Percentiles rank a stretch among this genome's conserved stretches.
Evolutionary conservation across 2,329 filamentous ascomycete genomes (phyloP).

Genomic region (Metarhizium sp.): DNA sequence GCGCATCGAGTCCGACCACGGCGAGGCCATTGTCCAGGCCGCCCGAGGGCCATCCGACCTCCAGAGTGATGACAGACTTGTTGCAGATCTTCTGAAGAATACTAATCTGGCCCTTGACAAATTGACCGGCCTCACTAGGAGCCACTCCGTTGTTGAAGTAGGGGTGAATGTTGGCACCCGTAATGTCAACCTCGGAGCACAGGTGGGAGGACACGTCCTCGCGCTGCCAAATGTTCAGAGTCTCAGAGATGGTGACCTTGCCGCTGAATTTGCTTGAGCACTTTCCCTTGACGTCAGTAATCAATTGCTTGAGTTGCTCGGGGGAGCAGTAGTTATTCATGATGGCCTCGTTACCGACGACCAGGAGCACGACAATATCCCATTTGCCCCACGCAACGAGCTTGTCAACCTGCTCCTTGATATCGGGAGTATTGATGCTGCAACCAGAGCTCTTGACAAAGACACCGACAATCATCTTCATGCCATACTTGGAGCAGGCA

Average conservation of each 20-base stretch:
- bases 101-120: slow-evolving; percentile 64
- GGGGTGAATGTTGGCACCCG: slow-evolving; percentile 82
- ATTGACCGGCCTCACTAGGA: slow-evolving; percentile 60
- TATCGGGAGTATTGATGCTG: slow-evolving; percentile 46
- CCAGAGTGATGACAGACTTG: slow-evolving; percentile 70
- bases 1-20: slow-evolving; percentile 56
- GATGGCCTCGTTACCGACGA: slow-evolving; percentile 86
- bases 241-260: slow-evolving; percentile 76
- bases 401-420: slow-evolving; percentile 63
- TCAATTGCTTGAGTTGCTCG: slow-evolving; percentile 57
- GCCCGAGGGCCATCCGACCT: slow-evolving; percentile 78
- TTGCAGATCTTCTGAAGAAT: slow-evolving; percentile 64
- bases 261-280: slow-evolving; percentile 64
- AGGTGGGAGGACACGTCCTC: slow-evolving; percentile 46
- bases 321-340: slow-evolving; percentile 63
- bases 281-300: slow-evolving; percentile 53
- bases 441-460: slow-evolving; percentile 64
- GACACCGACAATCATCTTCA: slow-evolving; percentile 81
- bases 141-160: slow-evolving; percentile 75
- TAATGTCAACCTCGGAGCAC: slow-evolving; percentile 67
- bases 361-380: slow-evolving; percentile 67
- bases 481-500: slow-evolving; percentile 54
- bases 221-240: slow-evolving; percentile 68
- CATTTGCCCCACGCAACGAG: slow-evolving; percentile 67
- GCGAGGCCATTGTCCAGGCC: slow-evolving; percentile 66